These are phyloP conservation scores for Fusarium heterosporum DNA, from an alignment of 2,329 filamentous ascomycete genomes.

Conservation along the genomic window DNA sequence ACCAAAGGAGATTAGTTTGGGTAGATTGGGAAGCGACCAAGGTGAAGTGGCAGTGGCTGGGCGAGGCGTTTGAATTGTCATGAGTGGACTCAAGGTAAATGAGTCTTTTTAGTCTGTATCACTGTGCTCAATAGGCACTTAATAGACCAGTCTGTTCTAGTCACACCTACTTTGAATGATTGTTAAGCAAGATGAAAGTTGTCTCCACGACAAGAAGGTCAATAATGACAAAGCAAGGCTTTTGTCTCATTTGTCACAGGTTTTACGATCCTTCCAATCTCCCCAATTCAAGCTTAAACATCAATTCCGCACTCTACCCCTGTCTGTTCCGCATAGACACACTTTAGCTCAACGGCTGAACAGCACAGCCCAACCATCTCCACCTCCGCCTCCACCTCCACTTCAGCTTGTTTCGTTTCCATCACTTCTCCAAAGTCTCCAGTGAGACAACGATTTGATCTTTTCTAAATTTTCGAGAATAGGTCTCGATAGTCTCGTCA, in stretches of 20 bases:
- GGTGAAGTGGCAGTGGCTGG: not conserved
- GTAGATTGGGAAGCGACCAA: not conserved
- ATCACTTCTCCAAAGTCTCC: not conserved
- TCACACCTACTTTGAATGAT: not conserved
- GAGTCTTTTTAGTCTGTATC: constrained; percentile 12
- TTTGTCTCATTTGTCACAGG: no score
- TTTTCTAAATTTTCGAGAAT: constrained; percentile 1
- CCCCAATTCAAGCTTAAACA: not conserved
- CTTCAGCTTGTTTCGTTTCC: constrained; percentile 10
- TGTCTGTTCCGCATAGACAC: constrained; percentile 23
- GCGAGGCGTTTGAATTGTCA: constrained; percentile 30
- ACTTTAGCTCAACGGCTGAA: constrained; percentile 28
- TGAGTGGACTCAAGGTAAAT: constrained; percentile 16
- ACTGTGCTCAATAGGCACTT: constrained; percentile 2
- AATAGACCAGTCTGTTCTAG: constrained; percentile 17
- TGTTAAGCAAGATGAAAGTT: not conserved
- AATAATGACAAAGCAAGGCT: not conserved
- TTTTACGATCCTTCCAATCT: not conserved
- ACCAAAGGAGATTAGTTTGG: constrained; percentile 10
- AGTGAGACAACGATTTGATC: not conserved
- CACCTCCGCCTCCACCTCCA: constrained; percentile 20
- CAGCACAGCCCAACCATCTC: constrained; percentile 23
- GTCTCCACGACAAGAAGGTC: not conserved
- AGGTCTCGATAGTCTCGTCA: not conserved
- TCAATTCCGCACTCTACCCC: constrained; percentile 21